Evolutionary conservation across 2,329 filamentous ascomycete species (phyloP).

Genomic region (Stachybotrys chlorohalonatus): DNA sequence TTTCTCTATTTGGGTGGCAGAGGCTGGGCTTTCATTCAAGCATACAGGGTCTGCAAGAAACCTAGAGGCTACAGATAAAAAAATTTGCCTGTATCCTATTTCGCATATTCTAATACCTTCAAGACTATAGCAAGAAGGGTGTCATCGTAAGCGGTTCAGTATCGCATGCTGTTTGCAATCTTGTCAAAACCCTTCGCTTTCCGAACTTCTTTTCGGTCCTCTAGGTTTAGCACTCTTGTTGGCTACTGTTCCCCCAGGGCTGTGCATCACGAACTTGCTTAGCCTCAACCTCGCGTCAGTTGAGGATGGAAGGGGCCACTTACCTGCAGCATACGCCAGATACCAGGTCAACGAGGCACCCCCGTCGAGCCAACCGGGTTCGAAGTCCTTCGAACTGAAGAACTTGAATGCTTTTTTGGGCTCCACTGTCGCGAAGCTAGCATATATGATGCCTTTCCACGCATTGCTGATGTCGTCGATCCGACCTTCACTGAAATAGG

Average conservation of each 20-base stretch:
- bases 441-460: slow-evolving; percentile 80
- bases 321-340: slow-evolving; percentile 67
- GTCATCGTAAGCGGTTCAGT: no score
- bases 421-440: slow-evolving; percentile 72
- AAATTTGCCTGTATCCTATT: no score
- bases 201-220: no score
- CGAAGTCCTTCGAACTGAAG: slow-evolving; percentile 59
- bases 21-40: no score
- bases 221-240: background rate
- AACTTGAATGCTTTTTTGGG: slow-evolving; percentile 62
- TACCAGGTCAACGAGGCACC: slow-evolving; percentile 83
- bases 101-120: no score
- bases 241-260: background rate
- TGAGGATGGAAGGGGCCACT: slow-evolving; percentile 19
- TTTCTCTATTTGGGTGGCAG: no score
- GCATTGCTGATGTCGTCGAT: slow-evolving; percentile 59
- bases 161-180: no score
- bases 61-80: no score
- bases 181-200: no score
- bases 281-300: background rate
- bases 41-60: no score
- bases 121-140: no score
- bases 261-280: background rate
- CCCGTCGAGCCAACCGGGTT: slow-evolving; percentile 64
- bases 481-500: slow-evolving; percentile 62